Evolutionary conservation across 768 basidiomycete genomes (phyloP), one percentile per base, ranked within the genome.

Genomic region (Trametes elegans): DNA sequence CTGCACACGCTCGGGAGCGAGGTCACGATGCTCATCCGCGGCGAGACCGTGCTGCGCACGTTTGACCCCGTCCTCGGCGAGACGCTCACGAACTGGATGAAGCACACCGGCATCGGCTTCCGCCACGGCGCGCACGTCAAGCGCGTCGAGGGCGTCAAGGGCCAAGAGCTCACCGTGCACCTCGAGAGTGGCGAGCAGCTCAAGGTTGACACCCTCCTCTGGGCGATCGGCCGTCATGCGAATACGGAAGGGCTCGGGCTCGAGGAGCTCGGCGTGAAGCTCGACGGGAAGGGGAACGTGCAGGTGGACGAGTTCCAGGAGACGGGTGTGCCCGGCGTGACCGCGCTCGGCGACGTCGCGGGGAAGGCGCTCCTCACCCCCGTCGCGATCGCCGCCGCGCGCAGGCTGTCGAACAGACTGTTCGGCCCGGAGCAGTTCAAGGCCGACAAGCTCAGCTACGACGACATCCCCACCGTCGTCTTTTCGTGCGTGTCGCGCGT

Each of bases 301-400:
- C 63, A 88, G 29, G 93, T 94, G 31, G 92, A 99, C 70, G 90
- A 96, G 65, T 97, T 83, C 70, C 96, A 99, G 77, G 85, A 88
- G 67, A 83, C 91, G 46, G 79, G 68, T 47, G 80, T 93, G 18
- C 72, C 80, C 27, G 79, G 82, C 40, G 77, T 98, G 62, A 85
- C 79, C 39, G 83, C 93, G 2, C 86, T 98, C 53, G 97, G 97
- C 2, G 97, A 99, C 67, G 92, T 94, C 19, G 84, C 84, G 61
- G 97, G 97, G 58, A 95, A 97, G 71, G 90, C 84, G 38, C 76
- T 96, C 28, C 78, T 99, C 55, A 99, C 97, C 4, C 97, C 97
- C 14, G 97, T 99, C 9, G 97, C 97, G 36, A 96, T 99, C 54
- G 96, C 96, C 43, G 97, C 97, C 14, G 97, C 93, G 19, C 77